Evolutionary conservation across 1,284 basidiomycete genomes (phyloP).

Genomic region (Moesziomyces globuligerus): DNA sequence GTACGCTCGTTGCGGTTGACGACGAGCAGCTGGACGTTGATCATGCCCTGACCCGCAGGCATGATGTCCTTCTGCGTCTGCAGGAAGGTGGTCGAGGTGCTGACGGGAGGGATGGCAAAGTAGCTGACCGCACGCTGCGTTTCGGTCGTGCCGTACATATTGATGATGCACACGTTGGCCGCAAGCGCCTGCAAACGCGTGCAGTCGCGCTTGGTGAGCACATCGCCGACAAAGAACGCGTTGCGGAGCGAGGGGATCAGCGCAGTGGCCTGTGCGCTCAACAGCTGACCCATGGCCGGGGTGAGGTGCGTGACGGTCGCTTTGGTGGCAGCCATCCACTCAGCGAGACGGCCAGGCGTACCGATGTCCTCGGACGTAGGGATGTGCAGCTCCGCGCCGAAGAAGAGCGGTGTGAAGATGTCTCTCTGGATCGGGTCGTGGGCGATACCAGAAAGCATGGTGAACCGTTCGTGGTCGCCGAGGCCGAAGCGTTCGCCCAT

Average conservation of each 20-base stretch:
- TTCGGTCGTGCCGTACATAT: conserved; percentile 99
- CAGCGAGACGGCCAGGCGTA: conserved; percentile 92
- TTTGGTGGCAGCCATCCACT: conserved; percentile 95
- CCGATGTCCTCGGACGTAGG: conserved; percentile 98
- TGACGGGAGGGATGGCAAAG: conserved; percentile 88
- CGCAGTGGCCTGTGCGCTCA: conserved; percentile 91
- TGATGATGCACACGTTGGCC: conserved; percentile 86
- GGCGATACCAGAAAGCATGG: conserved; percentile 98
- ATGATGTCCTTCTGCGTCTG: conserved; percentile 97
- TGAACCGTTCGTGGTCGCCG: conserved; percentile 82
- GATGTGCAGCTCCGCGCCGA: conserved; percentile 93
- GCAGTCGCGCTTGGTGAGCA: conserved; percentile 98
- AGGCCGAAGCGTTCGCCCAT: conserved; percentile 92
- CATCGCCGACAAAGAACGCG: conserved; percentile 99
- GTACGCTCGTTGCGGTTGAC: conserved; percentile 92
- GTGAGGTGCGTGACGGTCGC: conserved; percentile 90
- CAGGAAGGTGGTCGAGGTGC: conserved; percentile 87
- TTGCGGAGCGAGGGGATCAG: conserved; percentile 87
- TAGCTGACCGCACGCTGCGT: conserved; percentile 99
- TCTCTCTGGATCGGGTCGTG: conserved; percentile 99
- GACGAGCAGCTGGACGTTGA: conserved; percentile 95
- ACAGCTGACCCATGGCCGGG: conserved; percentile 93
- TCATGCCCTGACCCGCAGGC: conserved; percentile 97
- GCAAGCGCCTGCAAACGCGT: conserved; percentile 93
- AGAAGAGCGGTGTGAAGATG: conserved; percentile 98